Base-by-base conservation (phyloP, 2,329 filamentous ascomycete species). In the Pezicula carpinea region DNA sequence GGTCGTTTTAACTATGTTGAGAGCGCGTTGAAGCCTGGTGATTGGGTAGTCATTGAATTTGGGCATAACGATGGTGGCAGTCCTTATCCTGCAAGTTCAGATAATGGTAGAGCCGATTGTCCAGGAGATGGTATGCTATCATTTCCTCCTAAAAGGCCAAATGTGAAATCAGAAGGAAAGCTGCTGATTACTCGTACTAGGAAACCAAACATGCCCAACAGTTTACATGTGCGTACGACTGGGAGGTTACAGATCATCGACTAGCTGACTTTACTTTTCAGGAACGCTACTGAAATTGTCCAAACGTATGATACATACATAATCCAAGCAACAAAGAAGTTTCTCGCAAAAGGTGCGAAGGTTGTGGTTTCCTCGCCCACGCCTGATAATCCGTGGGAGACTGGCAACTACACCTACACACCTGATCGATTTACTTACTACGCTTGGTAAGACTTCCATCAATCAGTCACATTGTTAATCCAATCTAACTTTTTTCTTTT, bases 41-140 rank as follows among this genome's bases (percentile, higher is more conserved):
- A 87, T 63, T 82, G 79, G 63, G 82, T 86, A 1, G 70, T 87
- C 44, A 85, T 87, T 44, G 83, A 87, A 57, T 85, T 87, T 57
- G 83, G 84, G 0, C 83, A 87, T 69, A 88, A 88, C 56, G 84
- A 87, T 54, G 83, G 82, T 18, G 81, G 82, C 2, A 59, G 55
- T 10, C 47, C 59, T n/a, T 32, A 39, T 3, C 74, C 74, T 0
- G 66, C 81, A 2, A 65, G 61, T 2, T 64, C 62, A 1, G 83
- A 87, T 62, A 85, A 85, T 55, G 77, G 77, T 1, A 74, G 82
- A 13, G 77, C 75, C 1, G 80, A 78, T 54, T 87, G 83, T 48
- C 60, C 67, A 7, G 61, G 61, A 19, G 47, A 54, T 4, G 60
- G 59, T 61, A 58, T 19, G 54, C 47, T 13, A 51, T 50, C 6